A percentile compares a stretch with the other conserved stretches of the same genome.
These are phyloP conservation scores for Aspergillus bombycis DNA, from an alignment of 2,329 filamentous ascomycete genomes.

Conservation along the genomic window DNA sequence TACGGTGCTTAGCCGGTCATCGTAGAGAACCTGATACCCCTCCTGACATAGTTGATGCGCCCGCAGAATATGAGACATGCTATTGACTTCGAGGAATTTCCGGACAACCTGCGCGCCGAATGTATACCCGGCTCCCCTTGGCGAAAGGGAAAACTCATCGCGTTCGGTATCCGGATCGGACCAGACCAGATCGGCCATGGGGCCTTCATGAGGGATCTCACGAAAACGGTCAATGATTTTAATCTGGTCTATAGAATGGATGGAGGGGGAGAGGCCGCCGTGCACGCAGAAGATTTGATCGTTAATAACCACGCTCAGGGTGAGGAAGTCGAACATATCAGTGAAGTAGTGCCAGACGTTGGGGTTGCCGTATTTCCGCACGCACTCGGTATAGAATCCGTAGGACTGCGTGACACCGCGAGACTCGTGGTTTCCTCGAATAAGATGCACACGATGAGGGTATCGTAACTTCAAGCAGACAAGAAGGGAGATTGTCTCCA, in stretches of 20 bases:
- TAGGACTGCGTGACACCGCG: conserved; percentile 98
- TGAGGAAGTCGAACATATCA: conserved; percentile 99
- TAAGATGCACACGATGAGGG: conserved; percentile 91
- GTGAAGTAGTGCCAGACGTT: conserved; percentile 99
- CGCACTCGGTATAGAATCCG: conserved; percentile 98
- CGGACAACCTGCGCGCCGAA: conserved; percentile 97
- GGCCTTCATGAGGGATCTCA: conserved; percentile 97
- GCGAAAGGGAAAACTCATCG: conserved; percentile 94
- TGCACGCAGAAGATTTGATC: conserved; percentile 99
- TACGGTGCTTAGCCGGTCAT: conserved; percentile 90
- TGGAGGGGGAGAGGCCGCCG: conserved; percentile 84
- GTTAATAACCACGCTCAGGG: conserved; percentile 95
- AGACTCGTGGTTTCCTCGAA: conserved; percentile 97
- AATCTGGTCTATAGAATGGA: conserved; percentile 98
- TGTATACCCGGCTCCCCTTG: conserved; percentile 92
- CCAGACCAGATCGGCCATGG: conserved; percentile 99
- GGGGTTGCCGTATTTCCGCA: conserved; percentile 95
- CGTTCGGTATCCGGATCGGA: conserved; percentile 96
- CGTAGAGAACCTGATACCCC: conserved; percentile 95
- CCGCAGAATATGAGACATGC: conserved; percentile 94
- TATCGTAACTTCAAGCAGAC: conserved; percentile 97
- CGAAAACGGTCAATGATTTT: conserved; percentile 99
- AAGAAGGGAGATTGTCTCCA: conserved; percentile 96
- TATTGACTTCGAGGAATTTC: conserved; percentile 96
- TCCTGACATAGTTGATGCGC: conserved; percentile 99